These are phyloP conservation scores for Sugiyamaella smithiae DNA, from an alignment of 805 yeast species.

Conservation along the genomic window DNA sequence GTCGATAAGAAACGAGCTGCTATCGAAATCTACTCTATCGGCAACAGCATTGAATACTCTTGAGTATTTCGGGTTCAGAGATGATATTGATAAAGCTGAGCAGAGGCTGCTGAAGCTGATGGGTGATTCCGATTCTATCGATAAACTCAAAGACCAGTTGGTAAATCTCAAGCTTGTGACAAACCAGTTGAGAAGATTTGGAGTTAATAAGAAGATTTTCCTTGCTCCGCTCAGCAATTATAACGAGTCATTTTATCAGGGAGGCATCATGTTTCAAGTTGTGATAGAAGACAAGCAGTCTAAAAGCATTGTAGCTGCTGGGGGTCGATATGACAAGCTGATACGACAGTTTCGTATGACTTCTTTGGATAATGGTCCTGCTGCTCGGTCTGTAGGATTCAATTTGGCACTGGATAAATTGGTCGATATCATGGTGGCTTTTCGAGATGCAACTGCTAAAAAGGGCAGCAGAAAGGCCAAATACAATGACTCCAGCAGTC, in stretches of 20 bases:
- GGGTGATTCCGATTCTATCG: constrained; percentile 63
- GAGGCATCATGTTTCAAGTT: constrained; percentile 87
- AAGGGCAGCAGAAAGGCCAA: constrained; percentile 21
- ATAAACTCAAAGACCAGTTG: constrained; percentile 61
- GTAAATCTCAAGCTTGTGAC: constrained; percentile 60
- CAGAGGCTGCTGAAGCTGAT: constrained; percentile 62
- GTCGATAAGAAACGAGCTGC: constrained; percentile 54
- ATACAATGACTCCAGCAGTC: constrained; percentile 25
- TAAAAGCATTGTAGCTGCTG: constrained; percentile 65
- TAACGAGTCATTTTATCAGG: constrained; percentile 71
- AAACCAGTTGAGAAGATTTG: constrained; percentile 52
- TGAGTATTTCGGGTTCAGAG: constrained; percentile 71
- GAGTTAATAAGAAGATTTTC: constrained; percentile 54
- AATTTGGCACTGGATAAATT: constrained; percentile 72
- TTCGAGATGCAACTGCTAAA: constrained; percentile 22
- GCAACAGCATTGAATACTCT: constrained; percentile 80
- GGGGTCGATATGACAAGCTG: constrained; percentile 87
- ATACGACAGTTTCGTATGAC: constrained; percentile 64
- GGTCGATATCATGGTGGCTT: constrained; percentile 46
- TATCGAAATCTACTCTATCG: constrained; percentile 68
- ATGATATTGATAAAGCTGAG: constrained; percentile 62
- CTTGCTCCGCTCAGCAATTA: constrained; percentile 83
- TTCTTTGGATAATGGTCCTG: constrained; percentile 34
- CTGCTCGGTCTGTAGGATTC: constrained; percentile 77
- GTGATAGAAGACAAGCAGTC: constrained; percentile 53